Conservation (phyloP, 2,329 filamentous ascomycete species). For the Cladophialophora carrionii region DNA sequence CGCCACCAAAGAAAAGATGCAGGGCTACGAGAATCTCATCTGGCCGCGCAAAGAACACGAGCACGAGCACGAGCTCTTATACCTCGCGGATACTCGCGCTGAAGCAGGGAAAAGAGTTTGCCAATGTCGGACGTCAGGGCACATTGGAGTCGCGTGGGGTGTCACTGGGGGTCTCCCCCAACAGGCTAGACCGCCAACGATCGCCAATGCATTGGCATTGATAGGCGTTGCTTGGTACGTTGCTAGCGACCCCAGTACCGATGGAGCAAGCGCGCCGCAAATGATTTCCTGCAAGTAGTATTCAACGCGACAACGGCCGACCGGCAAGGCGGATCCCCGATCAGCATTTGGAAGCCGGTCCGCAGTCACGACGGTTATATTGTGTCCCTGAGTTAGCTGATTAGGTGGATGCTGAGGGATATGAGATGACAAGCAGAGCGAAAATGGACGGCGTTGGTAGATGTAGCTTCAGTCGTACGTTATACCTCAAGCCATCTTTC, state of each 20-base stretch:
- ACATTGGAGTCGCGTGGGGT: not conserved
- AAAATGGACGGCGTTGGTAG: not conserved
- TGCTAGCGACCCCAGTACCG: not conserved
- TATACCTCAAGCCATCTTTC: not conserved
- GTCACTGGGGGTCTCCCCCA: not conserved
- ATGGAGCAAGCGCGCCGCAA: constrained; percentile 3
- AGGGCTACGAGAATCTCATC: not conserved
- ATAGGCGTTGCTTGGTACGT: constrained; percentile 5
- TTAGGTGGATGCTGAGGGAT: too few species aligned
- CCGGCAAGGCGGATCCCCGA: not conserved
- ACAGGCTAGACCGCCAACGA: constrained; percentile 1
- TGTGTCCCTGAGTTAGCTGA: not conserved
- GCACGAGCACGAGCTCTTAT: not conserved
- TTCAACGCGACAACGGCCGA: not conserved
- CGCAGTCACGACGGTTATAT: not conserved
- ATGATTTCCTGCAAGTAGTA: not conserved
- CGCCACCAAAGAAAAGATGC: not conserved
- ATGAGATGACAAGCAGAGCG: not conserved
- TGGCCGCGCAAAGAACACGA: not conserved
- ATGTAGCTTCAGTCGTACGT: not conserved
- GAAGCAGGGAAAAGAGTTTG: not conserved
- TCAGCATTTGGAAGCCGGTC: not conserved
- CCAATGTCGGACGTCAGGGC: constrained; percentile 2
- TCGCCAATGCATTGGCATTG: not conserved
- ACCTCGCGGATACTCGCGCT: not conserved